Evolutionary conservation across 306 rosid genomes (phyloP), one percentile per base, ranked within the genome.

Genomic region (Aeschynomene evenia): DNA sequence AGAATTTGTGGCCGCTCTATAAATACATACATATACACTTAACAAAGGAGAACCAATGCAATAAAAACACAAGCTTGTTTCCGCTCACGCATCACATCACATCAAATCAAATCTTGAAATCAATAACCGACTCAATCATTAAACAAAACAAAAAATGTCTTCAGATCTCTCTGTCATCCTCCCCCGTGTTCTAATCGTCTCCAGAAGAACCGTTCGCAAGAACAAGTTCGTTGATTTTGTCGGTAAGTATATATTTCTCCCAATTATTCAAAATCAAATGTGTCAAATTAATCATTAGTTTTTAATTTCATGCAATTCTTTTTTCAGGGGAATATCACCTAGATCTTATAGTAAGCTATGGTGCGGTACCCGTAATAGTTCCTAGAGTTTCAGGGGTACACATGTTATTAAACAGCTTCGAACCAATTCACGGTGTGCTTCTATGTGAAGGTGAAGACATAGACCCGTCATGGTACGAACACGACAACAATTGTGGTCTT

Each of bases 211-310:
- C 71, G 40, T 91, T 50, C 97, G 97, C 62, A 91, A 91, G 78
- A 91, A 91, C 89, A 91, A 91, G 84, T 88, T 91, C 70, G 97
- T 88, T 0, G 93, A 91, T 85, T 91, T 91, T 21, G 96, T 91
- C 0, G 97, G 97, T 86, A 59, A 28, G 79, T 66, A 26, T 66
- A 26, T 1, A 9, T 24, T 28, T 28, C 0, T 14, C 28, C 28
- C 0, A 5, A 26, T 20, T 39, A 7, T 37, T 6, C 13, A 20
- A 11, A 5, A 4, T 13, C 13, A 33, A 33, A 33, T 1, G 9
- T 33, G 37, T 0, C 37, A 33, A 33, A n/a, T n/a, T n/a, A n/a
- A n/a, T n/a, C n/a, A n/a, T n/a, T n/a, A n/a, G n/a, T n/a, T n/a
- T 33, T 33, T 33, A 7, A 33, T 33, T 33, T 33, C 9, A 49